A percentile compares a stretch with the other conserved stretches of the same genome.
These are phyloP conservation scores for Eucalyptus tenuipes DNA, from an alignment of 345 rosid genomes.

Conservation along the genomic window DNA sequence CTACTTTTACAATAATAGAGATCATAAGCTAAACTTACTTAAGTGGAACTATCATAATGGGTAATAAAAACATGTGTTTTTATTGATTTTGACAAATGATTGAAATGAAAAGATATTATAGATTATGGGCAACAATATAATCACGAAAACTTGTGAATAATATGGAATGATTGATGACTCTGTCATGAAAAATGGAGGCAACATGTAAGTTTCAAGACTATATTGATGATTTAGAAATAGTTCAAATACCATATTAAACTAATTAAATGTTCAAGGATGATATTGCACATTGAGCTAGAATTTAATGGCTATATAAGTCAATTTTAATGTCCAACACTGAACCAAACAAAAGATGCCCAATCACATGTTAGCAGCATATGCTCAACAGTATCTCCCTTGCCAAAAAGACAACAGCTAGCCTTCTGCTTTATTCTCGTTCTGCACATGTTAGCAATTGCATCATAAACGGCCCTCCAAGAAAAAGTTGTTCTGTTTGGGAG, in stretches of 20 bases:
- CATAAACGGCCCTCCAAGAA: neutral
- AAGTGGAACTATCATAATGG: too few relatives aligned
- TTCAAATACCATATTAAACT: neutral
- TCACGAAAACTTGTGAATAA: too few relatives aligned
- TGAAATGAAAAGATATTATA: too few relatives aligned
- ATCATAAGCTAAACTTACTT: too few relatives aligned
- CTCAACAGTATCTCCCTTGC: neutral
- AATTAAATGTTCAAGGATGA: neutral
- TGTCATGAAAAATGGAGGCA: too few relatives aligned
- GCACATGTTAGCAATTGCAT: neutral
- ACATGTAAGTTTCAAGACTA: neutral
- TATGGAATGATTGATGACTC: too few relatives aligned
- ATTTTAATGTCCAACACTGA: neutral
- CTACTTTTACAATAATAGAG: too few relatives aligned
- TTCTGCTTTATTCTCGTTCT: neutral
- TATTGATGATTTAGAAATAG: rapidly evolving
- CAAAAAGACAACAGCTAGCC: neutral
- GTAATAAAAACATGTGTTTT: too few relatives aligned
- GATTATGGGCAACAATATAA: too few relatives aligned
- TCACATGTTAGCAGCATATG: neutral
- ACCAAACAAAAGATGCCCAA: neutral
- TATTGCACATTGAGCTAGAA: rapidly evolving
- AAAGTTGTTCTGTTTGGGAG: neutral
- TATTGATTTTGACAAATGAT: too few relatives aligned
- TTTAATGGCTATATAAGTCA: neutral